phyloP scores from a whole-genome alignment of 352 stramenopile species.

The Phytophthora macrochlamydospora region DNA sequence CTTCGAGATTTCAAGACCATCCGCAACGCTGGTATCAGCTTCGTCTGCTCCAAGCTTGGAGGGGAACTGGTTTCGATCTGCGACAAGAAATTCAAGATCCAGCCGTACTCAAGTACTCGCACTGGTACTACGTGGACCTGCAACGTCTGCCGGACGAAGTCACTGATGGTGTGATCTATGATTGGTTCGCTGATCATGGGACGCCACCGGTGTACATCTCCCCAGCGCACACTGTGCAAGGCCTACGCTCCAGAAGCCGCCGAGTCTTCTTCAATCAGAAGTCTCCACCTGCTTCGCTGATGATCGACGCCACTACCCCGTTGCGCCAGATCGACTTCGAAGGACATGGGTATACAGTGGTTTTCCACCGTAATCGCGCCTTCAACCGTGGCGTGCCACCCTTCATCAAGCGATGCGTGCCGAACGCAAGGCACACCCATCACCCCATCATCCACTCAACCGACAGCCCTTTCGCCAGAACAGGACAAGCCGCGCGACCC shows the following conservation, averaged over 20 bases:
- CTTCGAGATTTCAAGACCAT: conserved; percentile 17
- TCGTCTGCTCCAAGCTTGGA: conserved; percentile 15
- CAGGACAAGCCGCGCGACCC: no score
- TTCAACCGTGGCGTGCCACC: no score
- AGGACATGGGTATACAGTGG: no score
- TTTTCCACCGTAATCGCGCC: no score
- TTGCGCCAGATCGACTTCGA: conserved; percentile 14
- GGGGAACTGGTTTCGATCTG: conserved; percentile 1
- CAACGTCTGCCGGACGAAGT: conserved; percentile 13
- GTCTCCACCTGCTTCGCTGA: conserved; percentile 5
- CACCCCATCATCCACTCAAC: no score
- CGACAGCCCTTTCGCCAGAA: no score
- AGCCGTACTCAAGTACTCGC: conserved; percentile 23
- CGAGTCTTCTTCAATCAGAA: conserved; percentile 19
- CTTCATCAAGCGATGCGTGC: no score
- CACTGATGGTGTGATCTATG: conserved; percentile 17
- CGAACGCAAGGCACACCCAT: no score
- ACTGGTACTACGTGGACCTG: conserved; percentile 26
- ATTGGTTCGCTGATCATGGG: conserved; percentile 7
- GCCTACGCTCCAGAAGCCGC: conserved; percentile 4
- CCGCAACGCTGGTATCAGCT: conserved; percentile 16
- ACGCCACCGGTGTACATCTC: conserved; percentile 15
- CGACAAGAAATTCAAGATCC: background rate
- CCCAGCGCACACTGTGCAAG: conserved; percentile 1
- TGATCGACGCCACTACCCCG: background rate